A percentile compares a stretch with the other conserved stretches of the same genome.
Conservation (phyloP, 148 eudicot species). For the Persicaria maculosa region DNA sequence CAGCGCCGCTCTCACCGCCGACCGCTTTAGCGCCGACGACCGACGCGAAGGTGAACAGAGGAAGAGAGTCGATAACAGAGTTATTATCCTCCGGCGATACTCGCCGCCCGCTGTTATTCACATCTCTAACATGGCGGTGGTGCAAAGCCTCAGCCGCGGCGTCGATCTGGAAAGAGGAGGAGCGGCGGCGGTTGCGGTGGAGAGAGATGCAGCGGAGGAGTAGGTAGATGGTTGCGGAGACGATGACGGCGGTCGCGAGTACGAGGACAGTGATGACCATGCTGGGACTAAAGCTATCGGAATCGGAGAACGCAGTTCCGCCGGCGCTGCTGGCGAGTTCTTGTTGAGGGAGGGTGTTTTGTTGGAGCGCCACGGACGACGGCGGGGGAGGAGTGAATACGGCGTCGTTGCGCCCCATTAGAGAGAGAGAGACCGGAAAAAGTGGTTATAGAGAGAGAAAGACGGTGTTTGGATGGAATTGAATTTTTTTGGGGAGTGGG, state of each 20-base stretch:
- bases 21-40: slow-evolving; percentile 40
- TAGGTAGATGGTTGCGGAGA: slow-evolving; percentile 62
- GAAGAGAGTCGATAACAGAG: slow-evolving; percentile 15
- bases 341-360: slow-evolving; percentile 10
- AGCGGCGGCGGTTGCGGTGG: slow-evolving; percentile 28
- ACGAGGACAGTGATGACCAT: slow-evolving; percentile 35
- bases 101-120: neutral
- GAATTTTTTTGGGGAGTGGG: neutral
- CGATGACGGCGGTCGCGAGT: slow-evolving; percentile 48
- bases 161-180: slow-evolving; percentile 13
- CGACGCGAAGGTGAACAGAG: slow-evolving; percentile 3
- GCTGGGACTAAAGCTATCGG: slow-evolving; percentile 10
- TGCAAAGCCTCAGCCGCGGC: neutral
- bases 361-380: slow-evolving; percentile 5
- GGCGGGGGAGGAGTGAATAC: slow-evolving; percentile 13
- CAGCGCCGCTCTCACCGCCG: slow-evolving; percentile 29
- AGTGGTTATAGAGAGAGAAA: slow-evolving; percentile 8
- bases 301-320: neutral
- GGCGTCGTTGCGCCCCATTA: slow-evolving; percentile 2
- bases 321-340: neutral
- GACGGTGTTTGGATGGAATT: slow-evolving; percentile 1
- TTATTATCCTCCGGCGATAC: slow-evolving; percentile 14
- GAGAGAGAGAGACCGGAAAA: neutral
- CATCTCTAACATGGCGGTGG: neutral
- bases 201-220: slow-evolving; percentile 35